Evolutionary conservation across 2,329 filamentous ascomycete species (phyloP).

Genomic region (Aspergillus alliaceus): DNA sequence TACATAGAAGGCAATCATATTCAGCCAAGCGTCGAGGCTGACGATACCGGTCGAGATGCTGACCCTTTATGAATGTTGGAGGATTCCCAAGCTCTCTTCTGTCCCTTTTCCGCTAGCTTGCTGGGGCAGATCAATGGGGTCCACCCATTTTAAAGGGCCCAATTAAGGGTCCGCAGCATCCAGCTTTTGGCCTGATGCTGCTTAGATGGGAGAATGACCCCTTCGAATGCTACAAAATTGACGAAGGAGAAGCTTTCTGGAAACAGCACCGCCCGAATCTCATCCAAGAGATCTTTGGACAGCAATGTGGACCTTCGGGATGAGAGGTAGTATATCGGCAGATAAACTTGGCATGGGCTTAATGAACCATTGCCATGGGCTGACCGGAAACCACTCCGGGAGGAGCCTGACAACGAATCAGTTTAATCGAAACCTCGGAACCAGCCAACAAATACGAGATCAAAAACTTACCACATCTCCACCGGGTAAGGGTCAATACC

Average conservation of each 20-base stretch:
- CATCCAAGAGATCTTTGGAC: neutral
- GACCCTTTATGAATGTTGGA: neutral
- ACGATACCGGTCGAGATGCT: neutral
- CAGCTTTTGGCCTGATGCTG: neutral
- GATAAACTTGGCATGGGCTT: neutral
- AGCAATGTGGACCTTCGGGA: neutral
- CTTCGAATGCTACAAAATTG: neutral
- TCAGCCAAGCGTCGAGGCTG: neutral
- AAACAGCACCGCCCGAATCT: neutral
- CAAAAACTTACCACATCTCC: neutral
- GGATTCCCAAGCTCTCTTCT: neutral
- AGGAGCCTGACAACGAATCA: neutral
- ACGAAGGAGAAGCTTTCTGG: neutral
- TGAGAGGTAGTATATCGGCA: neutral
- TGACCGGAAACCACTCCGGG: neutral
- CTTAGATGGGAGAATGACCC: neutral
- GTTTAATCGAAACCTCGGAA: neutral
- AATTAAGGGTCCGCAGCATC: neutral
- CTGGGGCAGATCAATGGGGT: neutral
- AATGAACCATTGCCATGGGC: neutral
- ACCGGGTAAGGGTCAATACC: neutral
- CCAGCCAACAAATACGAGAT: fast-evolving
- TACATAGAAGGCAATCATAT: neutral
- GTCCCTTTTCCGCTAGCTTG: neutral
- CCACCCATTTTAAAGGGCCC: neutral